Conservation (phyloP, 441 rosid species). For the Cnidoscolus chayamansa region DNA sequence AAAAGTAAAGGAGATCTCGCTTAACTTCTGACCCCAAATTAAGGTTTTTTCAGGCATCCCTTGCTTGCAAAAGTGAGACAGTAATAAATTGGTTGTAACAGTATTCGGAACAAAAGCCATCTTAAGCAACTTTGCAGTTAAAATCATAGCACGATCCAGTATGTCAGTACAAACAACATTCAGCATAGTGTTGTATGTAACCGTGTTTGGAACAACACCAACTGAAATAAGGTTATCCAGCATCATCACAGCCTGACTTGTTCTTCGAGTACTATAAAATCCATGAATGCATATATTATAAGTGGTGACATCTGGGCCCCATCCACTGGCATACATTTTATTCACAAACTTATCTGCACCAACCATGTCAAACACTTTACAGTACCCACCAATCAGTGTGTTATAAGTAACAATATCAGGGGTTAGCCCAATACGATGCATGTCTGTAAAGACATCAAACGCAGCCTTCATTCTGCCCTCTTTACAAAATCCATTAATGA, state of each 20-base stretch:
- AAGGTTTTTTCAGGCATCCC: constrained; percentile 65
- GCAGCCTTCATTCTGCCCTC: constrained; percentile 53
- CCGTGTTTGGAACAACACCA: constrained; percentile 57
- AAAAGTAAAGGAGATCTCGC: constrained; percentile 53
- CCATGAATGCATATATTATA: constrained; percentile 56
- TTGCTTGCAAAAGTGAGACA: constrained; percentile 59
- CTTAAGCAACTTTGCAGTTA: constrained; percentile 69
- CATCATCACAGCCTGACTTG: constrained; percentile 48
- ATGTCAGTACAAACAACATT: constrained; percentile 52
- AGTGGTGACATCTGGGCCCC: constrained; percentile 59
- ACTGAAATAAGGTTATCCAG: constrained; percentile 54
- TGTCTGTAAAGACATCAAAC: constrained; percentile 36
- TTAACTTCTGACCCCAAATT: constrained; percentile 61
- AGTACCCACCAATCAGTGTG: constrained; percentile 60
- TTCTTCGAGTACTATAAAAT: constrained; percentile 38
- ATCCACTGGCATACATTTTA: constrained; percentile 47
- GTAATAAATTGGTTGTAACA: constrained; percentile 45
- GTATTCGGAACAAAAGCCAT: constrained; percentile 64
- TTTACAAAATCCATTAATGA: constrained; percentile 60
- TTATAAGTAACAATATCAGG: constrained; percentile 68
- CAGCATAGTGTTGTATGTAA: constrained; percentile 65
- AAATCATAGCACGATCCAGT: constrained; percentile 54
- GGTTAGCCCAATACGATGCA: constrained; percentile 44
- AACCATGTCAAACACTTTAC: constrained; percentile 50
- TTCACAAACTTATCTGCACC: constrained; percentile 42